Percentiles rank a stretch among this genome's conserved stretches.
Conservation (phyloP, 208 protist species). For the Wallacemonas sp. region DNA sequence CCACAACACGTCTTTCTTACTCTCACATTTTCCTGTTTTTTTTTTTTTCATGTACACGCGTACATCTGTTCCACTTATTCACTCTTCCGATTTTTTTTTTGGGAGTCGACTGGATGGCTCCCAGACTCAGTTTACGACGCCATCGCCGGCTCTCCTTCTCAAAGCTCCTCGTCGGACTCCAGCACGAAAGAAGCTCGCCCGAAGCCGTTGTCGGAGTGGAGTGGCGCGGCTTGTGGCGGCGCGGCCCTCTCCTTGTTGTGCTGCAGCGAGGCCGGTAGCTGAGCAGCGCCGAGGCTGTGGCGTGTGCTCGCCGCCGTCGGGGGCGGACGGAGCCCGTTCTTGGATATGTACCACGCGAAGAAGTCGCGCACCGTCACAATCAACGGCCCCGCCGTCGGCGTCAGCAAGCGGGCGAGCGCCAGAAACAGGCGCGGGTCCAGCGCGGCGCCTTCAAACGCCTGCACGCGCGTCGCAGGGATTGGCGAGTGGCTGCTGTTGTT, state of each 20-base stretch:
- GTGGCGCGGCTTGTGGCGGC: not conserved
- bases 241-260: too few species aligned
- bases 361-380: conserved; percentile 77
- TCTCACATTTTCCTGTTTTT: too few species aligned
- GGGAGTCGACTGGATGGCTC: too few species aligned
- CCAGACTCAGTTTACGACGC: not conserved
- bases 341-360: conserved; percentile 75
- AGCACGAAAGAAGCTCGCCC: conserved; percentile 1
- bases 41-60: too few species aligned
- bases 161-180: conserved; percentile 1
- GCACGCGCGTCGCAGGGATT: conserved; percentile 19
- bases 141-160: not conserved
- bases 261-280: not conserved
- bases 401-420: conserved; percentile 69
- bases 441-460: conserved; percentile 45
- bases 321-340: conserved; percentile 22
- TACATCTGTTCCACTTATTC: too few species aligned
- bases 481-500: too few species aligned
- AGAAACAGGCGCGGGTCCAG: conserved; percentile 56
- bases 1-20: too few species aligned
- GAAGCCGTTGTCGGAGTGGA: not conserved
- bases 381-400: conserved; percentile 52
- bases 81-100: too few species aligned
- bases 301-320: not conserved
- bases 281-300: not conserved